Evolutionary conservation across 2,329 filamentous ascomycete genomes (phyloP).

Genomic region (Aphanoascus verrucosus): DNA sequence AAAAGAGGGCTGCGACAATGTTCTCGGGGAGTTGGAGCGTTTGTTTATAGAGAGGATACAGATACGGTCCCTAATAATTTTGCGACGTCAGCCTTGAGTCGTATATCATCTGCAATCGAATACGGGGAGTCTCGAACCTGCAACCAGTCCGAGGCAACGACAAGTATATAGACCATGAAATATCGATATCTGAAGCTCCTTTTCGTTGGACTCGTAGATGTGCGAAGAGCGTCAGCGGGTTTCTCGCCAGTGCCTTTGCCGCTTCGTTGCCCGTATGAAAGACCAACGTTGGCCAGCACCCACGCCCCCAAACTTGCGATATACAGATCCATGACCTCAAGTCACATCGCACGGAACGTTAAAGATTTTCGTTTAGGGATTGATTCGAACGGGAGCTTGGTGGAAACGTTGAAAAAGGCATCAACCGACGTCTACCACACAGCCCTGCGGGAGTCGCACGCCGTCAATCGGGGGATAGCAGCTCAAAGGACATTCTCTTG

Average conservation of each 20-base stretch:
- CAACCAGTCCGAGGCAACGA: conserved; percentile 15
- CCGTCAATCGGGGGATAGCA: too few relatives aligned
- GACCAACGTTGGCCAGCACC: conserved; percentile 10
- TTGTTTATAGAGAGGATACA: conserved; percentile 15
- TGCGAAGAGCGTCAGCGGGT: background rate
- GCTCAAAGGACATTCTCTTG: too few relatives aligned
- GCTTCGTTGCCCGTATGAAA: conserved; percentile 4
- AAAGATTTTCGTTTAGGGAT: background rate
- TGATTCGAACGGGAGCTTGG: too few relatives aligned
- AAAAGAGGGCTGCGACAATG: conserved; percentile 12
- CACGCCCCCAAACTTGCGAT: conserved; percentile 4
- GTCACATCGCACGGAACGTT: background rate
- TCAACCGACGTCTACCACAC: background rate
- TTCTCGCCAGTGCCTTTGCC: background rate
- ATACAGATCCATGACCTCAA: conserved; percentile 8
- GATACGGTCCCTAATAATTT: conserved; percentile 11
- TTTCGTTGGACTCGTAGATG: background rate
- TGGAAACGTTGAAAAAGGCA: background rate
- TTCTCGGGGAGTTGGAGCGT: conserved; percentile 12
- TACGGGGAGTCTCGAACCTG: conserved; percentile 8
- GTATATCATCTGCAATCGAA: background rate
- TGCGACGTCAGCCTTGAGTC: background rate
- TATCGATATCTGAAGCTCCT: conserved; percentile 7
- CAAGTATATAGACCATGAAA: conserved; percentile 13
- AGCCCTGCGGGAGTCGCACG: too few relatives aligned